Conservation (phyloP, 1,284 basidiomycete genomes). For the Sporisorium scitamineum region DNA sequence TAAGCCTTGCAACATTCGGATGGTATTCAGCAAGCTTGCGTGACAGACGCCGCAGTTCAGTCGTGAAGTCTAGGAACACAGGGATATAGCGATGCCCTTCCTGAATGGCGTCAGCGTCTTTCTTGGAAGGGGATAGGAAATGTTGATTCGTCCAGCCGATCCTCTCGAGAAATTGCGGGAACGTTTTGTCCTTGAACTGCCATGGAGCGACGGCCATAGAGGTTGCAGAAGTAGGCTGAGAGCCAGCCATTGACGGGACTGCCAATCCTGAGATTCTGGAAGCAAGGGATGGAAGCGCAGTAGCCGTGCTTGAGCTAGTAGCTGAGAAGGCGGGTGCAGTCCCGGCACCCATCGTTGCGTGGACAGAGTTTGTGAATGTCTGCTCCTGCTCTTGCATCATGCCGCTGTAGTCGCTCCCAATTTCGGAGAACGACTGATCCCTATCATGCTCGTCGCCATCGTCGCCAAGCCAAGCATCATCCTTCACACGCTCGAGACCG, state of each 20-base stretch:
- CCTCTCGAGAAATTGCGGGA: slow-evolving; percentile 19
- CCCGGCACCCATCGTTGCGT: slow-evolving; percentile 12
- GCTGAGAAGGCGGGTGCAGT: background rate
- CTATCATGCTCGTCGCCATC: background rate
- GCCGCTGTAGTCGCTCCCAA: slow-evolving; percentile 14
- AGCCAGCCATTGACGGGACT: background rate
- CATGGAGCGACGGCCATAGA: background rate
- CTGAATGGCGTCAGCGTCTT: slow-evolving; percentile 1
- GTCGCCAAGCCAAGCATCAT: slow-evolving; percentile 2
- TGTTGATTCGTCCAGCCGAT: slow-evolving; percentile 5
- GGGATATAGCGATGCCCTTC: slow-evolving; percentile 23
- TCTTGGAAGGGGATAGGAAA: background rate
- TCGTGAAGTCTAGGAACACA: slow-evolving; percentile 22
- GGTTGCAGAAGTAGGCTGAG: background rate
- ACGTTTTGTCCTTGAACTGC: slow-evolving; percentile 27
- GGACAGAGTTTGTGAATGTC: background rate
- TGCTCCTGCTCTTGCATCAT: background rate
- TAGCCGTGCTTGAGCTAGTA: background rate
- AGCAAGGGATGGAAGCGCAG: background rate
- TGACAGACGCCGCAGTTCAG: slow-evolving; percentile 7
- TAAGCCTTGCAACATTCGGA: slow-evolving; percentile 9
- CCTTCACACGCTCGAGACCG: slow-evolving; percentile 15
- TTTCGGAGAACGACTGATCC: background rate
- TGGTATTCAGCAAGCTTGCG: slow-evolving; percentile 28
- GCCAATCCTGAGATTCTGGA: slow-evolving; percentile 6